Base-by-base conservation (phyloP, 2,329 filamentous ascomycete species). In the Fusarium continuum region DNA sequence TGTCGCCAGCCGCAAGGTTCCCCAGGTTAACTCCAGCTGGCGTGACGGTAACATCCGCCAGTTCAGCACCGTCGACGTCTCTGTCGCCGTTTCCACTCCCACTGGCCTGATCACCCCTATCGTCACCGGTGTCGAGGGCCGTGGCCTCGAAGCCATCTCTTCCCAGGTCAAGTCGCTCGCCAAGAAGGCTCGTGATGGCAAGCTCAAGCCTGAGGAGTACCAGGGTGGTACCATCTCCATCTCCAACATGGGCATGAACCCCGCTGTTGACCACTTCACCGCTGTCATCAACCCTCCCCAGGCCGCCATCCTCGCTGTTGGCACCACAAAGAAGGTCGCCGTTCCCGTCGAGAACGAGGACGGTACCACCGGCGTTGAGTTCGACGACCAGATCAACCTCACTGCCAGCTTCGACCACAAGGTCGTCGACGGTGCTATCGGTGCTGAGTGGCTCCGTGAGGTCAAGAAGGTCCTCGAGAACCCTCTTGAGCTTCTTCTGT, bases 171-270 rank as follows among this genome's bases (percentile, higher is more conserved):
- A 98, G 85, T 93, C 97, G 75, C 91, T 99, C 52, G 93, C 93
- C 76, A 97, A 96, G 88, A 92, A 92, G 77, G 95, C 95, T 64
- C 88, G 93, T 62, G 95, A 98, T 71, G 91, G 92, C 82, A 99
- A 98, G 88, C 91, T 99, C 73, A 98, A 98, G 90, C 95, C 95
- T 41, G 94, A 99, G 79, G 93, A 99, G 82, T 99, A 96, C 88
- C 94, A 97, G 85, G 95, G 95, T 53, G 95, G 95, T 77, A 96
- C 92, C 77, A 97, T 99, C 82, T 97, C 94, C 79, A 98, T 99
- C 81, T 96, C 92, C 82, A 99, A 99, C 88, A 96, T 99, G 95
- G 95, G 95, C 80, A 99, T 99, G 95, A 99, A 99, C 87, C 76
- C 89, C 41, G 94, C 95, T 45, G 90, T 99, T 64, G 93, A 98